Evolutionary conservation across 139 green algal genomes (phyloP).

Genomic region (Coelastrella sp.): DNA sequence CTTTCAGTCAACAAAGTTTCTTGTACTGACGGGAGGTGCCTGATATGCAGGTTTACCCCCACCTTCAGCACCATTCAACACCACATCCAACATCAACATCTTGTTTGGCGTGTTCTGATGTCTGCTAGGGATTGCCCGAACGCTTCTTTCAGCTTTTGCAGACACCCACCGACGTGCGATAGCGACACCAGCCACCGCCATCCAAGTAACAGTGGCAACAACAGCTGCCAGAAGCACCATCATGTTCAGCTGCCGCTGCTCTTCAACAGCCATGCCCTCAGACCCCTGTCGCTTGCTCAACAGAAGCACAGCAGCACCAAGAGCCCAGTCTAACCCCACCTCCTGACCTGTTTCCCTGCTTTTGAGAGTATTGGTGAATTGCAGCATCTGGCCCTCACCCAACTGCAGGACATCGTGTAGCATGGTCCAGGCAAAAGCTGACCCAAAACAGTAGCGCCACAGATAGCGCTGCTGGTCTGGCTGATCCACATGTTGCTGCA

Average conservation of each 20-base stretch:
- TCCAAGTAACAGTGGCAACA: neutral
- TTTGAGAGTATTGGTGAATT: constrained; percentile 60
- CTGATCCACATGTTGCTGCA: neutral
- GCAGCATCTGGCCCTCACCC: constrained; percentile 49
- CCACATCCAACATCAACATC: too few relatives aligned
- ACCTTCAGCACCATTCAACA: too few relatives aligned
- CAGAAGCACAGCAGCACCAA: constrained; percentile 43
- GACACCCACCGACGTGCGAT: neutral
- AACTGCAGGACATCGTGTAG: constrained; percentile 61
- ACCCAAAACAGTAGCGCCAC: constrained; percentile 70
- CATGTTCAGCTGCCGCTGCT: neutral
- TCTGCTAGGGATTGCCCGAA: too few relatives aligned
- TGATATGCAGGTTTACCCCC: too few relatives aligned
- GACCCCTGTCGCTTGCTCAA: neutral
- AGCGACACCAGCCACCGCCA: neutral
- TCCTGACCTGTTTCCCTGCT: neutral
- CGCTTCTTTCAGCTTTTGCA: too few relatives aligned
- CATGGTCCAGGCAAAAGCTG: constrained; percentile 60
- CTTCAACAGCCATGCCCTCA: neutral
- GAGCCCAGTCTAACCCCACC: constrained; percentile 46
- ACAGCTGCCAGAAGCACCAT: constrained; percentile 10
- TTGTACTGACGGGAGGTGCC: too few relatives aligned
- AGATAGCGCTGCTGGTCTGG: constrained; percentile 48
- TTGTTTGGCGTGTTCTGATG: too few relatives aligned
- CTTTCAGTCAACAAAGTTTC: too few relatives aligned